Conservation (phyloP, 352 stramenopile species). For the Phytophthora pini region DNA sequence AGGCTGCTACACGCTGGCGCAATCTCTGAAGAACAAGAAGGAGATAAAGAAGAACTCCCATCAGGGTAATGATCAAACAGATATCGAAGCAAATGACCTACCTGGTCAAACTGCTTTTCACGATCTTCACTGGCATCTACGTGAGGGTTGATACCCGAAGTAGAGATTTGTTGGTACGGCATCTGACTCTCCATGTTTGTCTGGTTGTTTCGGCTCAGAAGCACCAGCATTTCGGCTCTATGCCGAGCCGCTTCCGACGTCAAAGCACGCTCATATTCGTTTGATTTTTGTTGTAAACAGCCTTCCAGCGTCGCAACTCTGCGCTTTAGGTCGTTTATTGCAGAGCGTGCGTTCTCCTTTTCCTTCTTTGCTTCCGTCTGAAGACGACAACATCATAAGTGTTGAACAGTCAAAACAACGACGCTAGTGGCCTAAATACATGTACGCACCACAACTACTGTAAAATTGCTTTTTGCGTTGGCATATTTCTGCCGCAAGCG, state of each 20-base stretch:
- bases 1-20: conserved; percentile 47
- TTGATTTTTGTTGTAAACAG: conserved; percentile 55
- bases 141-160: conserved; percentile 26
- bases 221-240: conserved; percentile 58
- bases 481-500: conserved; percentile 79
- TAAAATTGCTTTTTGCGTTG: conserved; percentile 85
- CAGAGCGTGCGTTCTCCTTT: conserved; percentile 64
- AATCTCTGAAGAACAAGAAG: conserved; percentile 38
- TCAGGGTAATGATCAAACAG: neutral
- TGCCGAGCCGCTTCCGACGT: conserved; percentile 50
- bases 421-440: no score
- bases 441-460: conserved; percentile 58
- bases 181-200: conserved; percentile 2
- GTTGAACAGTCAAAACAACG: neutral
- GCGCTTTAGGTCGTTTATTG: conserved; percentile 62
- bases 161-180: conserved; percentile 28
- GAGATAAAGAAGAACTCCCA: neutral
- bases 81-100: neutral
- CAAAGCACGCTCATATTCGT: conserved; percentile 70
- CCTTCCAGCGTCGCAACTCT: conserved; percentile 58
- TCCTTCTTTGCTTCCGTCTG: conserved; percentile 80
- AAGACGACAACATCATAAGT: neutral
- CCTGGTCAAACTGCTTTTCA: conserved; percentile 40
- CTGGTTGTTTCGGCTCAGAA: conserved; percentile 52
- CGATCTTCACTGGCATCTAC: conserved; percentile 25